A percentile compares a stretch with the other conserved stretches of the same genome.
phyloP scores from a whole-genome alignment of 23 red algal species.

The Gracilariopsis chorda region DNA sequence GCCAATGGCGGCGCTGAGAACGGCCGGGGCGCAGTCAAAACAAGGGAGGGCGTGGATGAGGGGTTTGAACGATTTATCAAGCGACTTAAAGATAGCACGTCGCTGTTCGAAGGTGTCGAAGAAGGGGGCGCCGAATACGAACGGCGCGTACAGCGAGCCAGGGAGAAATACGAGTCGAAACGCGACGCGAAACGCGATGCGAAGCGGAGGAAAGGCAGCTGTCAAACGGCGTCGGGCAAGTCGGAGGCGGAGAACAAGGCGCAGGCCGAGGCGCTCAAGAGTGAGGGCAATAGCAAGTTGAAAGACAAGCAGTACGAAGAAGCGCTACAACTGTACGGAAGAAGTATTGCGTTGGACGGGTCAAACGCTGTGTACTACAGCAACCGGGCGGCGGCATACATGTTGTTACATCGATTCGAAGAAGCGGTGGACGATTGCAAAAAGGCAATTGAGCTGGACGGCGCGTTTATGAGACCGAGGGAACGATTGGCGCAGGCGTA shows the following conservation, averaged over 20 bases:
- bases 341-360: conserved; percentile 41
- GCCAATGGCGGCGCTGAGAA: not conserved
- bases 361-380: conserved; percentile 78
- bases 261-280: conserved; percentile 61
- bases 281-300: conserved; percentile 60
- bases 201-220: not conserved
- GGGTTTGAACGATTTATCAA: conserved; percentile 65
- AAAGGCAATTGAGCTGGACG: conserved; percentile 61
- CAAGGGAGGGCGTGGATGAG: not conserved
- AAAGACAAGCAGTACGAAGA: conserved; percentile 39
- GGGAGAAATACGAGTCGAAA: conserved; percentile 66
- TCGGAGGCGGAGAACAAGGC: not conserved
- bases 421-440: conserved; percentile 64
- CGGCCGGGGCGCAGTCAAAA: not conserved
- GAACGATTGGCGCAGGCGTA: conserved; percentile 84
- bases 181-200: conserved; percentile 6
- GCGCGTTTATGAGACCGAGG: conserved; percentile 59
- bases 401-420: conserved; percentile 33
- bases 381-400: conserved; percentile 84
- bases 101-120: conserved; percentile 72
- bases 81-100: conserved; percentile 51
- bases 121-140: conserved; percentile 70
- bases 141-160: conserved; percentile 56
- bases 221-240: not conserved
- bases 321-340: conserved; percentile 49